Percentiles rank a stretch among this genome's conserved stretches.
Conservation (phyloP, 2,329 filamentous ascomycete genomes). For the Cercospora berteroae region DNA sequence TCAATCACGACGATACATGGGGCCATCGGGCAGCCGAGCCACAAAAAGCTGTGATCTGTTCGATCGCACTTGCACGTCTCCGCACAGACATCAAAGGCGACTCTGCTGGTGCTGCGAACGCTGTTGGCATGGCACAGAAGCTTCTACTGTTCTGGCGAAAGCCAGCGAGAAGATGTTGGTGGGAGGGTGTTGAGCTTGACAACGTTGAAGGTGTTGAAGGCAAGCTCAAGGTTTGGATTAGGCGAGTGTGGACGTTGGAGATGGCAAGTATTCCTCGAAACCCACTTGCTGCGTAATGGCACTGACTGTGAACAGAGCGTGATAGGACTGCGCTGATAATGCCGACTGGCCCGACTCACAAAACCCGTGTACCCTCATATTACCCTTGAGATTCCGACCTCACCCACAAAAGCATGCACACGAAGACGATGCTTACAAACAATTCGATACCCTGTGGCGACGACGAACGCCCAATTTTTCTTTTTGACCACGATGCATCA, state of each 20-base stretch:
- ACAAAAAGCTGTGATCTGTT: constrained; percentile 98
- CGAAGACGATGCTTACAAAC: constrained; percentile 1
- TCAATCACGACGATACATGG: constrained; percentile 94
- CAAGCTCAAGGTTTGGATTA: constrained; percentile 95
- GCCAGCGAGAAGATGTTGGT: constrained; percentile 94
- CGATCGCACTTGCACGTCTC: constrained; percentile 85
- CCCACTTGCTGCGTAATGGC: background rate
- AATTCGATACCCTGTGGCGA: constrained; percentile 4
- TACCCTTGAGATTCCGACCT: background rate
- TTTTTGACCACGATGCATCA: constrained; percentile 6
- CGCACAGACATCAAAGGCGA: constrained; percentile 75
- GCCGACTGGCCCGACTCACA: background rate
- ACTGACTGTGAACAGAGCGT: constrained; percentile 29
- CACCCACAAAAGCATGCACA: background rate
- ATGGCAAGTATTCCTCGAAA: constrained; percentile 59
- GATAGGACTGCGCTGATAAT: constrained; percentile 32
- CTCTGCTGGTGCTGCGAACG: constrained; percentile 68
- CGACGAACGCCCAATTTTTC: constrained; percentile 1
- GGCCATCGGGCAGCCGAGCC: constrained; percentile 96
- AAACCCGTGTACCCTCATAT: background rate
- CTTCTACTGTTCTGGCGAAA: constrained; percentile 97
- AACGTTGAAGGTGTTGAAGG: constrained; percentile 87
- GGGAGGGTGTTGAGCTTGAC: constrained; percentile 93
- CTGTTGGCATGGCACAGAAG: constrained; percentile 98
- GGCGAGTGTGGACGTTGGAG: constrained; percentile 96